These are phyloP conservation scores for Vigna nakashimae DNA, from an alignment of 306 rosid genomes.

Conservation along the genomic window DNA sequence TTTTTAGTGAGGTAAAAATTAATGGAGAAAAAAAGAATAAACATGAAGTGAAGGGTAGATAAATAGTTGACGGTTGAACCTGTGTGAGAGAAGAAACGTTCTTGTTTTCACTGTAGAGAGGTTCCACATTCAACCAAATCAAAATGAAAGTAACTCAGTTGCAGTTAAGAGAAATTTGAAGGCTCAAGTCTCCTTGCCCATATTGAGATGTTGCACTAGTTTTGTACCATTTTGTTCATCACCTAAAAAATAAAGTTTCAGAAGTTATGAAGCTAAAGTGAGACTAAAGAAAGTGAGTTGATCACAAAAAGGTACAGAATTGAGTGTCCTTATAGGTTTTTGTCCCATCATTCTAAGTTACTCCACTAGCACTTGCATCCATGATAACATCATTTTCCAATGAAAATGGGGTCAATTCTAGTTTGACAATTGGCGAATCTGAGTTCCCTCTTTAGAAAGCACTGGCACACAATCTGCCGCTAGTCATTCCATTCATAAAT, in stretches of 20 bases:
- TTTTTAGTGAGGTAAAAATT: too few relatives aligned
- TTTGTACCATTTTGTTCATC: not conserved
- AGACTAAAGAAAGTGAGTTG: not conserved
- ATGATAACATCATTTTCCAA: conserved; percentile 40
- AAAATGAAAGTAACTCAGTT: not conserved
- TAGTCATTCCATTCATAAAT: conserved; percentile 37
- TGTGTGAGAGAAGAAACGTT: too few relatives aligned
- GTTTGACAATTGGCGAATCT: conserved; percentile 47
- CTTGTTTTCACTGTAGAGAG: not conserved
- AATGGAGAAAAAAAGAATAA: too few relatives aligned
- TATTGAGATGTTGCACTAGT: not conserved
- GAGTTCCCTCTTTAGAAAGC: conserved; percentile 44
- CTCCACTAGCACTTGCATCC: conserved; percentile 3
- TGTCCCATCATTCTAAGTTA: not conserved
- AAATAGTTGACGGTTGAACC: not conserved
- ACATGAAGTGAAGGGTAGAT: not conserved
- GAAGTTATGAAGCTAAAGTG: too few relatives aligned
- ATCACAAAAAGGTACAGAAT: not conserved
- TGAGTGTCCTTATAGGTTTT: not conserved
- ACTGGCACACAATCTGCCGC: conserved; percentile 35
- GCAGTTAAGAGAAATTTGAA: not conserved
- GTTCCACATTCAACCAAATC: too few relatives aligned
- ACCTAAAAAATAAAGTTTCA: not conserved
- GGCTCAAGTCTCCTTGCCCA: not conserved
- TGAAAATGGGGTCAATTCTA: conserved; percentile 23